Percentiles rank a stretch among this genome's conserved stretches.
Conservation (phyloP, 2,329 filamentous ascomycete species). For the Colletotrichum noveboracense region DNA sequence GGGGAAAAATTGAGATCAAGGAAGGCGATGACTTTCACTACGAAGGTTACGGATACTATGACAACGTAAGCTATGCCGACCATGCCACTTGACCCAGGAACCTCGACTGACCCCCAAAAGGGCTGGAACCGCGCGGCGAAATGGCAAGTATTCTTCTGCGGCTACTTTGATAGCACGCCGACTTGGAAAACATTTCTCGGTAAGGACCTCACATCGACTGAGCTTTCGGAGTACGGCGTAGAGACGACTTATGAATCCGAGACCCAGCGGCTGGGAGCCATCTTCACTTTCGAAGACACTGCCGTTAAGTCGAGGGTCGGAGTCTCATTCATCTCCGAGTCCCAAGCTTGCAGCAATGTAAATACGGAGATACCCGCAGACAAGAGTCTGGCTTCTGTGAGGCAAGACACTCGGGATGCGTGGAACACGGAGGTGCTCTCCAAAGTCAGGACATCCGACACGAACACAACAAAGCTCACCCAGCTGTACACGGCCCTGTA, state of each 20-base stretch:
- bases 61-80: constrained; percentile 51
- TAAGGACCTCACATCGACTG: constrained; percentile 32
- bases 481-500: constrained; percentile 73
- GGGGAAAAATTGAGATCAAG: constrained; percentile 61
- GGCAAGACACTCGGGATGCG: constrained; percentile 48
- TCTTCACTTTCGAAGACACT: constrained; percentile 58
- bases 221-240: constrained; percentile 36
- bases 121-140: constrained; percentile 68
- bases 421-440: constrained; percentile 69
- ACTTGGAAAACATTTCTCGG: constrained; percentile 51
- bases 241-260: constrained; percentile 35
- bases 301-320: constrained; percentile 64
- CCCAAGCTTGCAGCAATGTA: constrained; percentile 64
- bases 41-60: constrained; percentile 65
- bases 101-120: constrained; percentile 29
- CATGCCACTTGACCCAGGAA: not conserved
- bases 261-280: constrained; percentile 47
- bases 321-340: constrained; percentile 69
- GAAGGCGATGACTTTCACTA: constrained; percentile 54
- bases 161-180: constrained; percentile 57
- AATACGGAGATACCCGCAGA: constrained; percentile 58
- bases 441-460: constrained; percentile 66
- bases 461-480: constrained; percentile 57
- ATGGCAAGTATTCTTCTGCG: constrained; percentile 70
- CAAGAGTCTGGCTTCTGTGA: constrained; percentile 48